Conservation (phyloP, 371 early-diverging fungal species). For the Mucor lusitanicus region DNA sequence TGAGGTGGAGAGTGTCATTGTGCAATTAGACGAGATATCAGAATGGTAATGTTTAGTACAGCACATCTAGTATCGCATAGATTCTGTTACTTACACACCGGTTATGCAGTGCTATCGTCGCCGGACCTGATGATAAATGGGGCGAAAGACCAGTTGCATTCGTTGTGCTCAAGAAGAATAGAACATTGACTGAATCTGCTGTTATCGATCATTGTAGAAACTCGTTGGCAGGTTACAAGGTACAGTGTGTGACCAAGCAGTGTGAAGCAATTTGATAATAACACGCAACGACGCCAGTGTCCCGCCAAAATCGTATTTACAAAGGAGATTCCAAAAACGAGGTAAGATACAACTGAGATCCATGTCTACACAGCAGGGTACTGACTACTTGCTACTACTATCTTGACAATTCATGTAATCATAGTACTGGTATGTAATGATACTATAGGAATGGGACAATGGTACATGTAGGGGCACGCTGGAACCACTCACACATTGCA, state of each 20-base stretch:
- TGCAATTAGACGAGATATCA: conserved; percentile 55
- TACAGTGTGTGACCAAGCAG: not conserved
- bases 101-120: conserved; percentile 54
- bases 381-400: not conserved
- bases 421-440: conserved; percentile 34
- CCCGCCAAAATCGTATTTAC: conserved; percentile 34
- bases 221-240: conserved; percentile 56
- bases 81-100: not conserved
- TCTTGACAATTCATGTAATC: not conserved
- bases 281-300: conserved; percentile 16
- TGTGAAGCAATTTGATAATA: no score
- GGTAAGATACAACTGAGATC: conserved; percentile 10
- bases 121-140: conserved; percentile 66
- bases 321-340: conserved; percentile 38
- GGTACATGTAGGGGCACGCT: not conserved
- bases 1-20: conserved; percentile 67
- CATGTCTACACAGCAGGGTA: not conserved
- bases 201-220: conserved; percentile 52
- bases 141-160: conserved; percentile 73
- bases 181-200: conserved; percentile 24
- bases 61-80: not conserved
- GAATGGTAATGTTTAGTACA: conserved; percentile 46
- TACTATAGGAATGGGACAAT: not conserved
- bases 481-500: not conserved
- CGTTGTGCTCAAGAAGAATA: conserved; percentile 53